These are phyloP conservation scores for Graphilbum sp. DNA, from an alignment of 2,329 filamentous ascomycete species.

Conservation along the genomic window DNA sequence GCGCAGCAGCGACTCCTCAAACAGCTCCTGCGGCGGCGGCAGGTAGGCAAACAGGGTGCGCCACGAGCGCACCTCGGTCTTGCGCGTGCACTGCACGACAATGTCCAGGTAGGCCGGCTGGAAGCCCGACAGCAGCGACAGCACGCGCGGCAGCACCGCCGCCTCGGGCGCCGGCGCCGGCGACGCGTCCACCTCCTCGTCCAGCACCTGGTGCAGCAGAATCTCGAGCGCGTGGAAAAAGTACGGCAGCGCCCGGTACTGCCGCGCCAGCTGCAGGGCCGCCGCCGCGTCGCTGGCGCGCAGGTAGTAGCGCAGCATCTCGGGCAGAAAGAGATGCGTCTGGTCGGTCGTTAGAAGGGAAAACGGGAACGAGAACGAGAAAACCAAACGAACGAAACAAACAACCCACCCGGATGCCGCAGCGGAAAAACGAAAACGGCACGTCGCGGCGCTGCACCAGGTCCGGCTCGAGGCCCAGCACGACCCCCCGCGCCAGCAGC, in stretches of 20 bases:
- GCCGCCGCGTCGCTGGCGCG: constrained; percentile 60
- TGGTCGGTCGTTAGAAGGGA: constrained; percentile 17
- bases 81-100: constrained; percentile 89
- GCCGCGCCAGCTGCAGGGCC: constrained; percentile 65
- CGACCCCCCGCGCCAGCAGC: constrained; percentile 73
- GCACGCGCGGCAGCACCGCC: constrained; percentile 45
- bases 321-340: constrained; percentile 87
- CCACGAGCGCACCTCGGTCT: constrained; percentile 93
- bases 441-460: constrained; percentile 85
- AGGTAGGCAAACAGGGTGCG: constrained; percentile 82
- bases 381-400: not conserved
- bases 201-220: constrained; percentile 78
- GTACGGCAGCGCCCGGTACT: constrained; percentile 77
- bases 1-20: constrained; percentile 76
- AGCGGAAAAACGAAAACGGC: constrained; percentile 78
- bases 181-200: constrained; percentile 66
- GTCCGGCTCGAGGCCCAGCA: constrained; percentile 83
- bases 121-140: constrained; percentile 53
- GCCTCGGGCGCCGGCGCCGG: constrained; percentile 45
- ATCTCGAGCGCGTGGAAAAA: constrained; percentile 89
- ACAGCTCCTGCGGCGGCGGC: constrained; percentile 77
- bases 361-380: not conserved
- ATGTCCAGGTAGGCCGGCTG: constrained; percentile 75
- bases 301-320: constrained; percentile 67
- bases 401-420: constrained; percentile 62